phyloP scores from a whole-genome alignment of 352 stramenopile genomes.

The Globisporangium paroecandrum region DNA sequence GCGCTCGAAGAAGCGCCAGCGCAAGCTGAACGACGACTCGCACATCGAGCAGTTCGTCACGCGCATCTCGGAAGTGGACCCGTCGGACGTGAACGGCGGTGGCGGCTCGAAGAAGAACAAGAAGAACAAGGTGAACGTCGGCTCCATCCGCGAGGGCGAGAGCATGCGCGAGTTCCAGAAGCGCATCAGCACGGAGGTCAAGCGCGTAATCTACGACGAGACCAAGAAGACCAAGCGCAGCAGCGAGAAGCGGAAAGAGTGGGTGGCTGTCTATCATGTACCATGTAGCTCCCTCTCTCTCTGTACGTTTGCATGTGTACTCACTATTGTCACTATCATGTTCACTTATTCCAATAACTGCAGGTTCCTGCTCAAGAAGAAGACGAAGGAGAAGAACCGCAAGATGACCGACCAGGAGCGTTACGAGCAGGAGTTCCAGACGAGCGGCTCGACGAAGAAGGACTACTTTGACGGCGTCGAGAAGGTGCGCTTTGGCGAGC shows the following conservation, averaged over 20 bases:
- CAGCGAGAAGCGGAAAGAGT: slow-evolving; percentile 73
- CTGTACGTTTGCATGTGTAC: not conserved
- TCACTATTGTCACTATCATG: not conserved
- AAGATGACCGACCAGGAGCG: slow-evolving; percentile 82
- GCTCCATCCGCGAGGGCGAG: slow-evolving; percentile 59
- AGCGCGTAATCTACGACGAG: slow-evolving; percentile 82
- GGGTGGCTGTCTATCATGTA: slow-evolving; percentile 17
- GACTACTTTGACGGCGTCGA: slow-evolving; percentile 69
- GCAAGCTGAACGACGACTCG: slow-evolving; percentile 56
- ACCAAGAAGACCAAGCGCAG: slow-evolving; percentile 70
- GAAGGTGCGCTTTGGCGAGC: slow-evolving; percentile 68
- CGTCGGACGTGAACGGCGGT: not conserved
- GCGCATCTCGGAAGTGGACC: slow-evolving; percentile 37
- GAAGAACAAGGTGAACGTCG: slow-evolving; percentile 49
- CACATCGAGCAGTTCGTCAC: slow-evolving; percentile 67
- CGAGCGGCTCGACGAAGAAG: slow-evolving; percentile 58
- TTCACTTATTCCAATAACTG: not conserved
- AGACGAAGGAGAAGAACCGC: slow-evolving; percentile 60
- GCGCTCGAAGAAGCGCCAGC: slow-evolving; percentile 76
- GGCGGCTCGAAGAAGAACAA: slow-evolving; percentile 33
- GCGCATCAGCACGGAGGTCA: slow-evolving; percentile 79
- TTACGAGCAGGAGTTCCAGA: slow-evolving; percentile 76
- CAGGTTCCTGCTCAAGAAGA: slow-evolving; percentile 72
- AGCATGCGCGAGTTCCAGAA: slow-evolving; percentile 85
- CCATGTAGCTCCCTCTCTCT: not conserved